These are phyloP conservation scores for Heritiera littoralis DNA, from an alignment of 345 rosid genomes.

Conservation along the genomic window DNA sequence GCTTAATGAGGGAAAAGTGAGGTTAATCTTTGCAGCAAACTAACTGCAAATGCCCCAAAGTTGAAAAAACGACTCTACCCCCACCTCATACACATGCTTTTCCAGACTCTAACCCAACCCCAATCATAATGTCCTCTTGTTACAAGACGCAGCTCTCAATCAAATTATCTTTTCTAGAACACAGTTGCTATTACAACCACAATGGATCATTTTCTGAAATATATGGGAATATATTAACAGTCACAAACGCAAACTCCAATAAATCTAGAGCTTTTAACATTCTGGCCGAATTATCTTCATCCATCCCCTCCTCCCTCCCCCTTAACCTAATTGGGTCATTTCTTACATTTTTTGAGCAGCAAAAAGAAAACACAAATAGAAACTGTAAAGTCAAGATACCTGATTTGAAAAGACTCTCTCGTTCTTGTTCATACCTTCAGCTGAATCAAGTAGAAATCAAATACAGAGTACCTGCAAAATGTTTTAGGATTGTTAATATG, in stretches of 20 bases:
- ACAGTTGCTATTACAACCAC: not conserved
- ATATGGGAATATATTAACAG: not conserved
- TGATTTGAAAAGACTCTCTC: slow-evolving; percentile 12
- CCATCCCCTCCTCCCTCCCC: not conserved
- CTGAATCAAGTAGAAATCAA: slow-evolving; percentile 13
- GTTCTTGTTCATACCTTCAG: not conserved
- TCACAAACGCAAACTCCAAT: not conserved
- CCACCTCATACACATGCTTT: not conserved
- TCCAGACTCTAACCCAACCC: not conserved
- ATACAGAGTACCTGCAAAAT: slow-evolving; percentile 26
- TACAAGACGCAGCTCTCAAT: too few species aligned
- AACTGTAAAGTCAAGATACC: slow-evolving; percentile 24
- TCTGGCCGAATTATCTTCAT: not conserved
- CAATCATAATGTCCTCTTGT: too few species aligned
- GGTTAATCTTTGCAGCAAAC: not conserved
- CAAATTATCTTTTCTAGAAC: not conserved
- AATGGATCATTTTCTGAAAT: not conserved
- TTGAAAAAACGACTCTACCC: slow-evolving; percentile 1
- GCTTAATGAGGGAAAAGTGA: slow-evolving; percentile 1
- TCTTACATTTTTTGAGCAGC: not conserved
- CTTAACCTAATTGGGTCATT: not conserved
- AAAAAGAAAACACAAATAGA: not conserved
- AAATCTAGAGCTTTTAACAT: not conserved
- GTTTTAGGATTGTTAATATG: slow-evolving; percentile 7
- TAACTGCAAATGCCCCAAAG: not conserved